Percentiles rank a stretch among this genome's conserved stretches.
Evolutionary conservation across 305 asterid genomes (phyloP).

Genomic region (Vinca major): DNA sequence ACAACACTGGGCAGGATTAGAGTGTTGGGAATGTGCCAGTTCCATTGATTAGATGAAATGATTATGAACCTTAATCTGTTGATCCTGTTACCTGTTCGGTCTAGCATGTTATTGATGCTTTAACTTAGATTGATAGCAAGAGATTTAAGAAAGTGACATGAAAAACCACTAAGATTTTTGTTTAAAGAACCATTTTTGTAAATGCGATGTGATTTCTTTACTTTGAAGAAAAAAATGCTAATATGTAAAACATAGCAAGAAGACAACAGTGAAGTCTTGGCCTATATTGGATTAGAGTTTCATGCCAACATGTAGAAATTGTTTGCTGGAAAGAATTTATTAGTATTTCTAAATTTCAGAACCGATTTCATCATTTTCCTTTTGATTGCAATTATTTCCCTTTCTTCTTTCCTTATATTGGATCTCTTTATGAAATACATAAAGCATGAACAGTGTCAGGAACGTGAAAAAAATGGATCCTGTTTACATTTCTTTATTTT

Average conservation of each 20-base stretch:
- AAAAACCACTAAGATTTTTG: neutral
- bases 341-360: neutral
- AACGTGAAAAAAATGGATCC: neutral
- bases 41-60: neutral
- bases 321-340: neutral
- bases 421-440: slow-evolving; percentile 3
- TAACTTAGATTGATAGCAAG: neutral
- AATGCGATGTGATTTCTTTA: neutral
- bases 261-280: neutral
- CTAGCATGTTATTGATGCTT: neutral
- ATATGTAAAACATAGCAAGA: neutral
- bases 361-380: no score
- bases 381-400: no score
- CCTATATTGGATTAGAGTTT: neutral
- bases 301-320: neutral
- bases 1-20: neutral
- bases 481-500: neutral
- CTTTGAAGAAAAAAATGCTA: neutral
- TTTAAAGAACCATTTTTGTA: neutral
- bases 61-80: neutral
- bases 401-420: neutral
- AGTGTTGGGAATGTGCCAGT: neutral
- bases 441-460: neutral
- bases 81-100: neutral
- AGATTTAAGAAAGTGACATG: neutral